Percentiles rank a stretch among this genome's conserved stretches.
phyloP scores from a whole-genome alignment of 106 monocot species.

The Phalaenopsis equestris region DNA sequence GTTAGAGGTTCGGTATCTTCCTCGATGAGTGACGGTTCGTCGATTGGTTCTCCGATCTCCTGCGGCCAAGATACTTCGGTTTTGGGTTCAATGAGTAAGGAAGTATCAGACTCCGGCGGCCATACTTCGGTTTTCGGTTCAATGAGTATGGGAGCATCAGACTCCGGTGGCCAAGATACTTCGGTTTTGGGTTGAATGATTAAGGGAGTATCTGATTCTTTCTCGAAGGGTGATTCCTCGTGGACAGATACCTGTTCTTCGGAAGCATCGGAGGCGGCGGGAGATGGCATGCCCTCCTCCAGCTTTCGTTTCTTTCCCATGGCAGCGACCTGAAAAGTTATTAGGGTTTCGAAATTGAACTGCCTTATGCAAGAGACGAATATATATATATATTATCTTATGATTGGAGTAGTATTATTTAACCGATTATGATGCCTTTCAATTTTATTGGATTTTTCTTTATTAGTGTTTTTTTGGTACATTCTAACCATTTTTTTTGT shows the following conservation, averaged over 20 bases:
- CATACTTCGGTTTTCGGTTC: conserved; percentile 1
- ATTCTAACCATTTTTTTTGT: too few relatives aligned
- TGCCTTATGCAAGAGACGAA: too few relatives aligned
- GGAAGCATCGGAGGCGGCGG: neutral
- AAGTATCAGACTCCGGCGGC: neutral
- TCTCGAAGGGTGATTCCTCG: conserved; percentile 2
- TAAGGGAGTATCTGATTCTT: neutral
- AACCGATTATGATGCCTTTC: too few relatives aligned
- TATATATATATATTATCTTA: too few relatives aligned
- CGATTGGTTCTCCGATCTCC: neutral
- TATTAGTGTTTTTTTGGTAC: too few relatives aligned
- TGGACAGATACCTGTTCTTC: conserved; percentile 1
- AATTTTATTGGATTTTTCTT: too few relatives aligned
- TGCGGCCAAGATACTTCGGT: neutral
- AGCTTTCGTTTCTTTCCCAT: conserved; percentile 46
- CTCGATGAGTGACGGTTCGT: conserved; percentile 6
- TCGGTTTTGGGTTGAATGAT: neutral
- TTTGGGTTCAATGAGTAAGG: neutral
- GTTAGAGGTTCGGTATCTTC: conserved; percentile 1
- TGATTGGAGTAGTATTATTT: too few relatives aligned
- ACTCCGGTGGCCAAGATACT: neutral
- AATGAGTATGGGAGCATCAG: neutral
- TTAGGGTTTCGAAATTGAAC: neutral
- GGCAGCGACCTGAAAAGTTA: neutral
- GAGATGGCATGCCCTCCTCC: neutral